Conservation (phyloP, 2,329 filamentous ascomycete species). For the Alternaria solani region DNA sequence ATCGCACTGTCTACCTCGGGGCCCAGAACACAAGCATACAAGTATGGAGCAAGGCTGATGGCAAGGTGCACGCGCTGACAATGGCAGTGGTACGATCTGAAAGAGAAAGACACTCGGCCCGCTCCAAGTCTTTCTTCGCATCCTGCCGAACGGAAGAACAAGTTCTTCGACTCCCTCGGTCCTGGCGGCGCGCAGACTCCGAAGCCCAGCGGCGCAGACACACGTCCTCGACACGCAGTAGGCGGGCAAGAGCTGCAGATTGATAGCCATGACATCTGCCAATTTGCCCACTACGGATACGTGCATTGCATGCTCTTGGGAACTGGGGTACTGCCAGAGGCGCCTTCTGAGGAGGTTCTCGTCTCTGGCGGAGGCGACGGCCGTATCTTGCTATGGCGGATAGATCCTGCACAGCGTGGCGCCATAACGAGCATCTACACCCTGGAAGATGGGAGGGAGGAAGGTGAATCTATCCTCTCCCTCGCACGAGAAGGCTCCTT, state of each 20-base stretch:
- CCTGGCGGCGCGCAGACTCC: constrained; percentile 83
- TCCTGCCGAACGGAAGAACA: constrained; percentile 78
- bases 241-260: constrained; percentile 79
- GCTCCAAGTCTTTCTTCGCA: constrained; percentile 72
- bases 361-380: constrained; percentile 94
- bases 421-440: constrained; percentile 75
- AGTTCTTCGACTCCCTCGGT: constrained; percentile 92
- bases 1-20: constrained; percentile 87
- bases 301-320: constrained; percentile 95
- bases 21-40: constrained; percentile 89
- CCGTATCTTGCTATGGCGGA: constrained; percentile 90
- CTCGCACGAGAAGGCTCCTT: constrained; percentile 90
- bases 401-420: constrained; percentile 67
- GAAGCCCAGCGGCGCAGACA: constrained; percentile 67
- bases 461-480: constrained; percentile 73
- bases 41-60: constrained; percentile 40
- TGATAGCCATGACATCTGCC: constrained; percentile 77
- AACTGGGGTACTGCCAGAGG: constrained; percentile 73
- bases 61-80: constrained; percentile 15
- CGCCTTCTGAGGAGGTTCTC: constrained; percentile 77
- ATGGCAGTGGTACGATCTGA: constrained; percentile 78
- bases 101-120: constrained; percentile 67
- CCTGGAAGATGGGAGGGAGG: constrained; percentile 66
- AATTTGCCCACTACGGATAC: constrained; percentile 95
- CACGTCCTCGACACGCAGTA: constrained; percentile 57